Evolutionary conservation across 768 basidiomycete genomes (phyloP), one percentile per base, ranked within the genome.

Genomic region (Lactarius akahatsu): DNA sequence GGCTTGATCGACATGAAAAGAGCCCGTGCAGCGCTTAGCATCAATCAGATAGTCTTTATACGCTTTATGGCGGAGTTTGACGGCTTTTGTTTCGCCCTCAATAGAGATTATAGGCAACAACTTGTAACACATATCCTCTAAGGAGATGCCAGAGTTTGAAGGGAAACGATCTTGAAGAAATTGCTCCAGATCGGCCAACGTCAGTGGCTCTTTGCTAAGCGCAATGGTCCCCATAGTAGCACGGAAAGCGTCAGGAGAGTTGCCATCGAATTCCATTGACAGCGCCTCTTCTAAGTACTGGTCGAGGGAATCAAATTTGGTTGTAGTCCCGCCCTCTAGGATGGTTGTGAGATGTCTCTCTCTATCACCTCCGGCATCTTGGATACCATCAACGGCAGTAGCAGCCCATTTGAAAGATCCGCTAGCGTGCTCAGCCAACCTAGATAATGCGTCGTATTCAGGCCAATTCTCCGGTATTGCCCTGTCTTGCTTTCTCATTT

Each of bases 391-490:
- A 10, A 63, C 55, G 1, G 66, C 69, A 11, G 43, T 23, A 28
- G 56, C 56, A 13, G 66, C 69, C 69, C 69, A 69, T 30, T 32
- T 54, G 15, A 69, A 69, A 54, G 52, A 57, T 5, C 66, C 69
- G 15, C 38, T 40, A 2, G 69, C 47, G 47, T 59, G 54, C 3
- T 38, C 34, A 16, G 6, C 62, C 6, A 69, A 28, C 32, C 61
- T 58, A 20, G 9, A 47, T 11, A 63, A 47, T 4, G 62, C 47
- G 8, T 69, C 66, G 32, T 32, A 16, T 3, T 55, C 36, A 2
- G 69, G 69, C 69, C 65, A 69, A 30, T 32, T 4, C 11, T 57
- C 45, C 5, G 69, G 45, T 13, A 61, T 59, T 32, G 61, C 40
- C 26, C 23, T 56, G 36, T 69, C 56, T 56, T 66, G 56, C 16